phyloP scores from a whole-genome alignment of 495 filamentous ascomycete species.

The Umbilicaria muhlenbergii region DNA sequence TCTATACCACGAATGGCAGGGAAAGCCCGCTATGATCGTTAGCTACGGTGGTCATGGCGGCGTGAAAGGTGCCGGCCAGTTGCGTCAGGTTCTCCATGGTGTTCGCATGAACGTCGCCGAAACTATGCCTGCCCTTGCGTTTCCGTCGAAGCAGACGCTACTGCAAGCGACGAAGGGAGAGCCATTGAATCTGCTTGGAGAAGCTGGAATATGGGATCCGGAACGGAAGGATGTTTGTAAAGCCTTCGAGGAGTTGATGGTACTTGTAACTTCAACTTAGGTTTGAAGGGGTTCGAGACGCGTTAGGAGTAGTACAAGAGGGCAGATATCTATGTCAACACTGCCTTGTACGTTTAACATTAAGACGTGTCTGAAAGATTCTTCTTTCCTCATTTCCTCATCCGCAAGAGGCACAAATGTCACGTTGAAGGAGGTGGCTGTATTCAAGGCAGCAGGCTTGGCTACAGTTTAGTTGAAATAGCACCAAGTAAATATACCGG shows the following conservation, averaged over 20 bases:
- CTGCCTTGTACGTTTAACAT: too few relatives aligned
- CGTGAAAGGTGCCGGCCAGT: constrained; percentile 24
- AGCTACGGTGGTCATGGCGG: constrained; percentile 41
- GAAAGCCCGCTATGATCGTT: constrained; percentile 39
- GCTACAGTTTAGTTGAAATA: too few relatives aligned
- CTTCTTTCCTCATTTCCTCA: too few relatives aligned
- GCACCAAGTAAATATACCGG: too few relatives aligned
- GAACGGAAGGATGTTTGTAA: constrained; percentile 1
- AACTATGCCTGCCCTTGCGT: constrained; percentile 5
- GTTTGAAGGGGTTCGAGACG: too few relatives aligned
- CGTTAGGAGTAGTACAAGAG: too few relatives aligned
- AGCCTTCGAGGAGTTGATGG: constrained; percentile 1
- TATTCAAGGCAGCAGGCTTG: too few relatives aligned
- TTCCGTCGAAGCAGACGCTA: constrained; percentile 7
- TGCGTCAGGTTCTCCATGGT: constrained; percentile 16
- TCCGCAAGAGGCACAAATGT: too few relatives aligned
- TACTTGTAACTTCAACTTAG: too few relatives aligned
- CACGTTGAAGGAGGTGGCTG: too few relatives aligned
- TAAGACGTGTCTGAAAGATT: too few relatives aligned
- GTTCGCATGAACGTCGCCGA: constrained; percentile 14
- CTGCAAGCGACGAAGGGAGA: neutral
- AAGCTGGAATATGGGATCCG: neutral
- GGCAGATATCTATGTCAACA: too few relatives aligned
- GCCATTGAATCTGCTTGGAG: neutral
- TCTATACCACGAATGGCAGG: constrained; percentile 41